These are phyloP conservation scores for Luffa acutangula DNA, from an alignment of 306 rosid genomes.

Conservation along the genomic window DNA sequence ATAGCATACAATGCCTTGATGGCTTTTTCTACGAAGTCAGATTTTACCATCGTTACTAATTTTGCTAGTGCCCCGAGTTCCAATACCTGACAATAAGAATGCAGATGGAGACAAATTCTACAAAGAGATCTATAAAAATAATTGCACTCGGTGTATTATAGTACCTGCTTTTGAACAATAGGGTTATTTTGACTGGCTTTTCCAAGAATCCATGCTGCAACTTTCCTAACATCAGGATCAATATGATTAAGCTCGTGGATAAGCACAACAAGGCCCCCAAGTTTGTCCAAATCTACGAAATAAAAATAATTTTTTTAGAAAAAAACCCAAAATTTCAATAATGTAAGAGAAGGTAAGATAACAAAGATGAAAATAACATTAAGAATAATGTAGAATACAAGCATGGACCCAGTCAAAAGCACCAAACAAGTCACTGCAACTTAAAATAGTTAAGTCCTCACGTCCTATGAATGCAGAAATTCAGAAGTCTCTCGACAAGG, in stretches of 20 bases:
- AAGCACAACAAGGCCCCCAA: conserved; percentile 60
- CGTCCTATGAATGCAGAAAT: neutral
- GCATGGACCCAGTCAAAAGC: neutral
- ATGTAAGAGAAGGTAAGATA: neutral
- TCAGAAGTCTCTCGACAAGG: neutral
- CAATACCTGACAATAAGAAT: conserved; percentile 36
- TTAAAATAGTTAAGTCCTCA: neutral
- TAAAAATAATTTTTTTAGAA: neutral
- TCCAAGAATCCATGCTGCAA: conserved; percentile 86
- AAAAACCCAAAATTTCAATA: neutral
- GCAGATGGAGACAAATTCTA: neutral
- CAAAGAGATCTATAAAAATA: neutral
- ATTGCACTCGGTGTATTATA: neutral
- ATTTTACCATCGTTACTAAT: conserved; percentile 58
- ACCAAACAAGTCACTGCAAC: neutral
- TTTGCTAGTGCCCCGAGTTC: conserved; percentile 54
- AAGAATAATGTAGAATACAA: neutral
- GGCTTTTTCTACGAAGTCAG: conserved; percentile 61
- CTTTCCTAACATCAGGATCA: conserved; percentile 47
- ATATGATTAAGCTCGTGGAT: conserved; percentile 43
- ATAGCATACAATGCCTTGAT: conserved; percentile 76
- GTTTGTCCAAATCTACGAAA: conserved; percentile 54
- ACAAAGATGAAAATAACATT: neutral
- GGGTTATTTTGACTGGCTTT: conserved; percentile 81
- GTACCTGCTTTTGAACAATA: conserved; percentile 67